A percentile compares a stretch with the other conserved stretches of the same genome.
Conservation (phyloP, 78 protist species). For the Dictyostelium firmibasis region DNA sequence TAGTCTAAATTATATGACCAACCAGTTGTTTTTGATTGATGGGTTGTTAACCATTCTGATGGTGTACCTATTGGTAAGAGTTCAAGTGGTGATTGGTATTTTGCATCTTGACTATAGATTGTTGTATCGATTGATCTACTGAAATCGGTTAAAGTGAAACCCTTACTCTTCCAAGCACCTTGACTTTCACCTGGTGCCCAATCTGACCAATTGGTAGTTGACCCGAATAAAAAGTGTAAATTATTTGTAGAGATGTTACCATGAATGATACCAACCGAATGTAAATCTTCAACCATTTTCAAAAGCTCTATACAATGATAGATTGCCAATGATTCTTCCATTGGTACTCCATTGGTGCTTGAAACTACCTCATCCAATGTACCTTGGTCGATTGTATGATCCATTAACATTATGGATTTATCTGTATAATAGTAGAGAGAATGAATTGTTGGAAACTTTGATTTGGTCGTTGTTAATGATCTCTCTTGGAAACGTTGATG, state of each 20-base stretch:
- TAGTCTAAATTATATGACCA: constrained; percentile 61
- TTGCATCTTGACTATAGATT: constrained; percentile 6
- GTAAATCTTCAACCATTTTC: constrained; percentile 56
- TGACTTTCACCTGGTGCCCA: constrained; percentile 34
- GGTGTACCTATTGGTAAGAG: neutral
- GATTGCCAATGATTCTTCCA: constrained; percentile 79
- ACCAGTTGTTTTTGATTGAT: neutral
- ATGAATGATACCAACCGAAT: constrained; percentile 74
- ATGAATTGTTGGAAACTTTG: neutral
- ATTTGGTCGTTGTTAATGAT: neutral
- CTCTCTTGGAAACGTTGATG: neutral
- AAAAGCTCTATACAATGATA: constrained; percentile 84
- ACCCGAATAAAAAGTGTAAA: constrained; percentile 34
- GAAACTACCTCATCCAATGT: neutral
- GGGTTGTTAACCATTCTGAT: neutral
- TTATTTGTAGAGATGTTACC: constrained; percentile 80
- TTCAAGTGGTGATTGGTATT: neutral
- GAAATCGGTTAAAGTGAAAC: constrained; percentile 79
- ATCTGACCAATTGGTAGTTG: neutral
- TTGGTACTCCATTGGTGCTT: neutral
- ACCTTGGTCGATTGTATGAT: neutral
- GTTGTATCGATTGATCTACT: constrained; percentile 73
- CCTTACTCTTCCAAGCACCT: constrained; percentile 68
- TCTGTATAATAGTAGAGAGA: constrained; percentile 13
- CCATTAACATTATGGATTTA: neutral